Conservation (phyloP, 805 yeast genomes). For the Ogataea siamensis region DNA sequence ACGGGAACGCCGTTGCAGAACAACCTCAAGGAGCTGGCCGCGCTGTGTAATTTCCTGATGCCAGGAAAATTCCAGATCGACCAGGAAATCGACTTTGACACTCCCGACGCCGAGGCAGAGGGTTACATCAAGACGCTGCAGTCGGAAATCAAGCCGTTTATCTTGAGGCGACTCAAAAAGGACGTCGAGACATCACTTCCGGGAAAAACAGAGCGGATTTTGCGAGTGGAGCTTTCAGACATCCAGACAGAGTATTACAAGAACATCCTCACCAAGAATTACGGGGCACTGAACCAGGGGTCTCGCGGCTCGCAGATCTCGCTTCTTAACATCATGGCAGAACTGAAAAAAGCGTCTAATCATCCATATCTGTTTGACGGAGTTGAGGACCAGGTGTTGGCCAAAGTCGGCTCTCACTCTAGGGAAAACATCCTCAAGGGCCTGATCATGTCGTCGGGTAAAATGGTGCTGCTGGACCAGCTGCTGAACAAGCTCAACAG, state of each 20-base stretch:
- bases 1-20: constrained; percentile 99
- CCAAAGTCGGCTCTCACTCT: constrained; percentile 56
- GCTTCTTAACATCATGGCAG: constrained; percentile 88
- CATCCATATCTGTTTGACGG: constrained; percentile 95
- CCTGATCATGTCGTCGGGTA: constrained; percentile 95
- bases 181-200: constrained; percentile 98
- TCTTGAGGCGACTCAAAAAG: constrained; percentile 88
- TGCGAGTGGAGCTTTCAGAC: constrained; percentile 93
- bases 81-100: constrained; percentile 92
- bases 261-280: constrained; percentile 88
- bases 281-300: constrained; percentile 87
- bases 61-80: constrained; percentile 90
- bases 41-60: constrained; percentile 91
- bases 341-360: constrained; percentile 92
- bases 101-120: constrained; percentile 85
- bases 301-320: constrained; percentile 78
- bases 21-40: constrained; percentile 92
- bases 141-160: constrained; percentile 82
- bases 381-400: constrained; percentile 80
- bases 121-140: constrained; percentile 84
- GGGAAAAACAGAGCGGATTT: constrained; percentile 90
- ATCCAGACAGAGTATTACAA: constrained; percentile 93
- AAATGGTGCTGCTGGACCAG: constrained; percentile 94
- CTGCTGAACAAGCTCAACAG: constrained; percentile 75
- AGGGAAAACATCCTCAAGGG: constrained; percentile 86